phyloP scores from a whole-genome alignment of 176 grass and related monocot species.

The Urochloa ruziziensis region DNA sequence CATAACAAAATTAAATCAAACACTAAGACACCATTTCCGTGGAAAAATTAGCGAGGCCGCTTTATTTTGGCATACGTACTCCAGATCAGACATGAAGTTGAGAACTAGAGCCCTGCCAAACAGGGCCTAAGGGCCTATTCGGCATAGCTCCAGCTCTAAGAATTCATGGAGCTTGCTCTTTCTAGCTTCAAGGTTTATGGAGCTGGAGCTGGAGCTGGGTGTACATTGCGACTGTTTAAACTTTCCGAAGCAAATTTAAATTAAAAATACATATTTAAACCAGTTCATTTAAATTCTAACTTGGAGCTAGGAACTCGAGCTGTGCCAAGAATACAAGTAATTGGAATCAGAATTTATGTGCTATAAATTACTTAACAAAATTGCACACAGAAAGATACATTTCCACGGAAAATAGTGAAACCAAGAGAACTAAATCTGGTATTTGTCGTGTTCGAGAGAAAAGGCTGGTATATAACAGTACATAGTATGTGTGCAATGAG shows the following conservation, averaged over 20 bases:
- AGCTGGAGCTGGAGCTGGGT: background rate
- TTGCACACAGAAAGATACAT: background rate
- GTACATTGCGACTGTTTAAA: background rate
- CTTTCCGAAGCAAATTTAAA: background rate
- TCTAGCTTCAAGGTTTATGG: background rate
- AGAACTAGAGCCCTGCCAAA: background rate
- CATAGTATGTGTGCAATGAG: background rate
- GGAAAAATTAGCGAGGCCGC: background rate
- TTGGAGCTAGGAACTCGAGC: background rate
- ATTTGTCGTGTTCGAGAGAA: too few species aligned
- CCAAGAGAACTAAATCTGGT: background rate
- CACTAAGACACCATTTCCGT: background rate
- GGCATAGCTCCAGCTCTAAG: background rate
- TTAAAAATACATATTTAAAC: background rate
- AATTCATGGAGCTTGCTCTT: background rate
- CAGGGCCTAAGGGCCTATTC: background rate
- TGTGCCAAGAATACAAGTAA: constrained; percentile 13
- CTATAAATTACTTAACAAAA: background rate
- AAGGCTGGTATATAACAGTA: too few species aligned
- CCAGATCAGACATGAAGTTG: background rate
- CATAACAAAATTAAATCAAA: background rate
- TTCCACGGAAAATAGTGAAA: background rate
- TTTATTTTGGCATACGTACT: background rate
- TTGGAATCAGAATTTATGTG: background rate
- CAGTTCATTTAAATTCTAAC: background rate